Evolutionary conservation across 192 early-diverging fungal genomes (phyloP).

Genomic region (Coemansia sp.): DNA sequence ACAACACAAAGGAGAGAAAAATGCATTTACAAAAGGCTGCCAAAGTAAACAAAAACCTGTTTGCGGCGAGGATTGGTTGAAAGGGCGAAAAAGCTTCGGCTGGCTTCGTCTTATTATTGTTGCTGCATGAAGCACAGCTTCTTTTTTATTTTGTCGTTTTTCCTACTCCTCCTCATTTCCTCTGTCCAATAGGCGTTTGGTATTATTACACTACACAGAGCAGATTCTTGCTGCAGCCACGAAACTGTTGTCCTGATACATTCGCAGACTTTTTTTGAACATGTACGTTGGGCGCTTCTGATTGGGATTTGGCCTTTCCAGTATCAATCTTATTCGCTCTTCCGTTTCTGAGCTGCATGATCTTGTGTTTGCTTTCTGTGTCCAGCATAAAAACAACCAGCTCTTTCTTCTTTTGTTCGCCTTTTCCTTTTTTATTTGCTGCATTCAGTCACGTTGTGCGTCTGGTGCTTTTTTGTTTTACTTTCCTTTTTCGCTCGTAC

Average conservation of each 20-base stretch:
- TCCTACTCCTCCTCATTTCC: not conserved
- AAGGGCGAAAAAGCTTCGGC: not conserved
- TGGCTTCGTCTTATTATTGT: not conserved
- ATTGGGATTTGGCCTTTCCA: not conserved
- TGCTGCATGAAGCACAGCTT: slow-evolving; percentile 3
- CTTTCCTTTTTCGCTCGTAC: too few relatives aligned
- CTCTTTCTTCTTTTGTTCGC: not conserved
- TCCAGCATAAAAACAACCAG: too few relatives aligned
- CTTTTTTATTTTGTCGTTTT: not conserved
- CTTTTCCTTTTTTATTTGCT: not conserved
- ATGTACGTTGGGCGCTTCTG: not conserved
- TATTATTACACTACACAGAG: not conserved
- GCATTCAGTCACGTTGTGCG: not conserved
- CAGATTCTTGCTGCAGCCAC: not conserved
- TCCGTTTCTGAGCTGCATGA: not conserved
- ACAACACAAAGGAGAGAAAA: not conserved
- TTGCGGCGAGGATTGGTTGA: not conserved
- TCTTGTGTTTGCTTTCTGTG: not conserved
- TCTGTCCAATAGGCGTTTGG: not conserved
- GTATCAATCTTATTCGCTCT: not conserved
- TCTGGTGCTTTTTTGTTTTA: not conserved
- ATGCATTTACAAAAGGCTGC: not conserved
- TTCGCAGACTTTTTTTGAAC: not conserved
- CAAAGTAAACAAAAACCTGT: not conserved
- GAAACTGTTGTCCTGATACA: not conserved